Evolutionary conservation across 495 filamentous ascomycete species (phyloP).

Genomic region (Parachaetomium inaequale): DNA sequence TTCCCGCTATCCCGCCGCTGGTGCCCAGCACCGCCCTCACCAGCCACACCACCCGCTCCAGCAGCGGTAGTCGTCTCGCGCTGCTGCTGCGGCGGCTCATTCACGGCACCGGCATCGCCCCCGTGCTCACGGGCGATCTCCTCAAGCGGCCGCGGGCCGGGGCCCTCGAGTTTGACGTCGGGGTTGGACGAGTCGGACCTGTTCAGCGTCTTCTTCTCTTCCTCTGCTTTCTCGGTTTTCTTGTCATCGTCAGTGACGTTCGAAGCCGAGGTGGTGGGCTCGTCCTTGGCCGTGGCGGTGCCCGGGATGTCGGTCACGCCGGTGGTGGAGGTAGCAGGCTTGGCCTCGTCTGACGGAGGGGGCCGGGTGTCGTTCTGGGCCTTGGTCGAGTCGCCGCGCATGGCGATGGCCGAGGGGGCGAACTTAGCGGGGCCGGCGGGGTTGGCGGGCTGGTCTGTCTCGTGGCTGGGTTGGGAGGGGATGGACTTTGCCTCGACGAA

Average conservation of each 20-base stretch:
- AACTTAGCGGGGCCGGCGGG: conserved; percentile 26
- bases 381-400: conserved; percentile 33
- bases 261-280: background rate
- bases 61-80: background rate
- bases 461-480: background rate
- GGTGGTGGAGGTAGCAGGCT: background rate
- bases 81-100: background rate
- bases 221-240: conserved; percentile 6
- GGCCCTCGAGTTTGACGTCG: conserved; percentile 38
- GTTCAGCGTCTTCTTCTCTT: conserved; percentile 28
- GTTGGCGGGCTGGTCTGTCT: background rate
- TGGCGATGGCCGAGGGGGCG: conserved; percentile 23
- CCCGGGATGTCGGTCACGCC: background rate
- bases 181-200: conserved; percentile 9
- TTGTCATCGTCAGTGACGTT: too few species aligned
- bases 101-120: conserved; percentile 36
- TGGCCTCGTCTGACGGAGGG: background rate
- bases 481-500: background rate
- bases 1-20: conserved; percentile 13
- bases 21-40: background rate
- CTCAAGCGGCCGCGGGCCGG: conserved; percentile 41
- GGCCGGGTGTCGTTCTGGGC: conserved; percentile 42
- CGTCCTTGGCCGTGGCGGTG: background rate
- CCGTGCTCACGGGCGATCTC: conserved; percentile 42
- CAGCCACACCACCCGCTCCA: too few species aligned